Evolutionary conservation across 23 red algal species (phyloP).

Genomic region (Gracilaria vermiculophylla): DNA sequence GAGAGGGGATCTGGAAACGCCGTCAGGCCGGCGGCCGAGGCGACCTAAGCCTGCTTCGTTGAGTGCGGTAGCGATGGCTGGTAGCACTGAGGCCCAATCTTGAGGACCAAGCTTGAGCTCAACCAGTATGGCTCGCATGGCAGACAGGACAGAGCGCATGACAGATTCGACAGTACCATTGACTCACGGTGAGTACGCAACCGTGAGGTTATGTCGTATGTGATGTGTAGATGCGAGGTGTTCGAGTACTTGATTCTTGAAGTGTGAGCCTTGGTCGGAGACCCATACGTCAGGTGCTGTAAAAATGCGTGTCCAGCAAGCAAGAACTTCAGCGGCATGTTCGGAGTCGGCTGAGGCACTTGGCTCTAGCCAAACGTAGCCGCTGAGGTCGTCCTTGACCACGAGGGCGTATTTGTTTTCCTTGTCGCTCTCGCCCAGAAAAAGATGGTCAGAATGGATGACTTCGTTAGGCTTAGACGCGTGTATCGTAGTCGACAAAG

Average conservation of each 20-base stretch:
- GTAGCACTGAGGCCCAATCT: not conserved
- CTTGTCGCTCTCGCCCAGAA: not conserved
- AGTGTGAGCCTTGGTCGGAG: slow-evolving; percentile 17
- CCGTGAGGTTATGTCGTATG: not conserved
- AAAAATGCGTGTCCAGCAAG: not conserved
- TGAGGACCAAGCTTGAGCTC: slow-evolving; percentile 1
- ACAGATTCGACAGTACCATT: slow-evolving; percentile 5
- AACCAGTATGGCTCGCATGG: not conserved
- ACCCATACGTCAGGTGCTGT: not conserved
- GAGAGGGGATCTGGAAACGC: not conserved
- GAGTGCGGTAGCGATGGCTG: not conserved
- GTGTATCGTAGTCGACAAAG: not conserved
- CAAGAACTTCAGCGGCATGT: not conserved
- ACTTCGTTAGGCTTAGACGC: not conserved
- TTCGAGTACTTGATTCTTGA: not conserved
- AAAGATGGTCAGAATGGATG: slow-evolving; percentile 25
- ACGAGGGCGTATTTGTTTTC: not conserved
- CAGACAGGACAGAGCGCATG: slow-evolving; percentile 20
- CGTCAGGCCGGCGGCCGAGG: not conserved
- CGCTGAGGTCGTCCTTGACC: slow-evolving; percentile 18
- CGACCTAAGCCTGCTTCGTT: not conserved
- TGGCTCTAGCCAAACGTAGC: slow-evolving; percentile 2
- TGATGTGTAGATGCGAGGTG: not conserved
- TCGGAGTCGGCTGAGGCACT: not conserved
- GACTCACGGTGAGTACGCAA: not conserved